These are phyloP conservation scores for Echium plantagineum DNA, from an alignment of 257 asterid genomes.

Conservation along the genomic window DNA sequence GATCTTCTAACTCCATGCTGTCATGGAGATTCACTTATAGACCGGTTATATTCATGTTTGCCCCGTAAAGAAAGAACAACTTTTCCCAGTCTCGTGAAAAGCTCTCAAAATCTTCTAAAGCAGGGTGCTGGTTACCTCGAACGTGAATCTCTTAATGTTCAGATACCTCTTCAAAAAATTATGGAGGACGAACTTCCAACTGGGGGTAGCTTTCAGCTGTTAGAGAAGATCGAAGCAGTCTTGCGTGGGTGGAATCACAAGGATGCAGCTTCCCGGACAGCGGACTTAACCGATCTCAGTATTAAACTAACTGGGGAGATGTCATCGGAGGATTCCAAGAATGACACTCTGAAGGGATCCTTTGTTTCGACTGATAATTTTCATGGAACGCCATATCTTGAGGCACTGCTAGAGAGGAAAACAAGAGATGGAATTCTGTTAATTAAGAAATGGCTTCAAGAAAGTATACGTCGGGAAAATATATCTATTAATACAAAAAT, in stretches of 20 bases:
- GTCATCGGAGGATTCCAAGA: slow-evolving; percentile 20
- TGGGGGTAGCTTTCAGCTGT: slow-evolving; percentile 36
- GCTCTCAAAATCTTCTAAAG: slow-evolving; percentile 45
- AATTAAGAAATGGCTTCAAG: slow-evolving; percentile 94
- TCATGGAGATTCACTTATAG: slow-evolving; percentile 96
- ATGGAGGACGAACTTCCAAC: slow-evolving; percentile 31
- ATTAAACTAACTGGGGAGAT: slow-evolving; percentile 35
- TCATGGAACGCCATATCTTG: slow-evolving; percentile 76
- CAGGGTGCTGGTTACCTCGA: slow-evolving; percentile 33
- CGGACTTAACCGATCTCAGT: slow-evolving; percentile 40
- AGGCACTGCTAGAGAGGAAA: slow-evolving; percentile 72
- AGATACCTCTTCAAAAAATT: slow-evolving; percentile 57
- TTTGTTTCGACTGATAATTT: slow-evolving; percentile 68
- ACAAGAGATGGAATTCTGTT: slow-evolving; percentile 73
- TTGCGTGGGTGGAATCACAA: slow-evolving; percentile 64
- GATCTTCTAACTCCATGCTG: slow-evolving; percentile 98
- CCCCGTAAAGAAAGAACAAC: slow-evolving; percentile 51
- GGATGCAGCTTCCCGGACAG: slow-evolving; percentile 34
- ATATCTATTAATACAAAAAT: slow-evolving; percentile 35
- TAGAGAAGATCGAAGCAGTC: slow-evolving; percentile 71
- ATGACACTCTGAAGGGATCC: slow-evolving; percentile 57
- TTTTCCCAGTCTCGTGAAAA: slow-evolving; percentile 37
- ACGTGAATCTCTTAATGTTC: slow-evolving; percentile 65
- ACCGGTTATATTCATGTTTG: slow-evolving; percentile 69
- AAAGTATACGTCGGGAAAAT: slow-evolving; percentile 67